Conservation (phyloP, 257 asterid species). For the Anisodus acutangulus region DNA sequence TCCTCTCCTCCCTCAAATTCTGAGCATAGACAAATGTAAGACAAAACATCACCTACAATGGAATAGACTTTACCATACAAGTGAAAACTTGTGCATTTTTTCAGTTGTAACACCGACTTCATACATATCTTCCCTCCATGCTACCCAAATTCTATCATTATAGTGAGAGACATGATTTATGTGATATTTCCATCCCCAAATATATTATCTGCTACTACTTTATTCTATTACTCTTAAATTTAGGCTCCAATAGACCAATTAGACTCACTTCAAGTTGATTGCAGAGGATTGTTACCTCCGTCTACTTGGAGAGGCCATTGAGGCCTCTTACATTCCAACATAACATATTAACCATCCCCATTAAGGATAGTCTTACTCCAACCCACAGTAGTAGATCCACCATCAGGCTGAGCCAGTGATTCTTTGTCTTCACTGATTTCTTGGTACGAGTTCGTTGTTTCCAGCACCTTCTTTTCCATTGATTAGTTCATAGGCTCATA, state of each 20-base stretch:
- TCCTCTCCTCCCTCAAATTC: background rate
- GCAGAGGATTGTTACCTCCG: background rate
- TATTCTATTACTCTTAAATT: too few relatives aligned
- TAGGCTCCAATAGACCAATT: background rate
- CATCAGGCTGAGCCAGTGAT: too few relatives aligned
- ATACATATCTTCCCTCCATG: background rate
- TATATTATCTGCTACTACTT: background rate
- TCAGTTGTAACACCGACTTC: background rate
- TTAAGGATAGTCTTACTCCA: too few relatives aligned
- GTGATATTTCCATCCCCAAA: background rate
- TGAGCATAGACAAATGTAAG: background rate
- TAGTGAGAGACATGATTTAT: background rate
- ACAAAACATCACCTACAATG: too few relatives aligned
- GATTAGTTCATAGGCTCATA: too few relatives aligned
- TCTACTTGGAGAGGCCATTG: background rate
- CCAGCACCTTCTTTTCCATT: too few relatives aligned
- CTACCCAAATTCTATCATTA: background rate
- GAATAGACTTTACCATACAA: too few relatives aligned
- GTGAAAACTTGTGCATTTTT: too few relatives aligned
- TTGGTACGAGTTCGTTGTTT: too few relatives aligned
- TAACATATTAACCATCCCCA: background rate
- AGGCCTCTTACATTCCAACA: background rate
- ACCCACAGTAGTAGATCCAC: too few relatives aligned
- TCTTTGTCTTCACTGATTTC: too few relatives aligned
- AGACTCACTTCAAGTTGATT: background rate